Conservation (phyloP, 306 rosid species). For the Pueraria montana region DNA sequence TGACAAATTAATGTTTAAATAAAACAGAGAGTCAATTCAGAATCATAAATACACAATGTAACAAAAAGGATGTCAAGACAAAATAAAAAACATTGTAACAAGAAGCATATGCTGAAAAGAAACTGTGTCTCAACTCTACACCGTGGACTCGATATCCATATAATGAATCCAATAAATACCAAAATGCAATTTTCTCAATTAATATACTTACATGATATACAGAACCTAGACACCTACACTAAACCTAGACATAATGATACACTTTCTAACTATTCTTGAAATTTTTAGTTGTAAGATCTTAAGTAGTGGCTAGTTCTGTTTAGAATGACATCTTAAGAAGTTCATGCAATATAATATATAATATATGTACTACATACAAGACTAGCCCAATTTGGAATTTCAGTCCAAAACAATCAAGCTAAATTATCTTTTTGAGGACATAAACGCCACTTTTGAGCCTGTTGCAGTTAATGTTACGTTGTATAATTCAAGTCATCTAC, state of each 20-base stretch:
- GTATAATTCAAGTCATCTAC: constrained; percentile 33
- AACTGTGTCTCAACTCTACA: constrained; percentile 12
- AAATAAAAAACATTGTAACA: neutral
- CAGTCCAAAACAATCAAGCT: constrained; percentile 16
- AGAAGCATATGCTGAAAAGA: constrained; percentile 17
- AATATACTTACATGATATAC: constrained; percentile 15
- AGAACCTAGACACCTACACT: neutral
- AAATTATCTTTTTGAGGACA: constrained; percentile 6
- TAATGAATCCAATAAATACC: constrained; percentile 14
- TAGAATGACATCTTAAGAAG: constrained; percentile 20
- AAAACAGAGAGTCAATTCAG: constrained; percentile 26
- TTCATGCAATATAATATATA: neutral
- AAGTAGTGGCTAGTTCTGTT: neutral
- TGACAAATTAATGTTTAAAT: constrained; percentile 50
- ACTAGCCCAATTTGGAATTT: constrained; percentile 5
- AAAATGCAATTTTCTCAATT: constrained; percentile 7
- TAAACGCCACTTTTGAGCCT: neutral
- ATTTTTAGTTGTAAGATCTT: neutral
- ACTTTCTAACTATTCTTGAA: neutral
- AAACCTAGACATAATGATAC: neutral
- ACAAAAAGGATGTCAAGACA: constrained; percentile 41
- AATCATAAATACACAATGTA: constrained; percentile 43
- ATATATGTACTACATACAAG: constrained; percentile 6
- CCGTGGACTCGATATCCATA: neutral
- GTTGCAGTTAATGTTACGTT: constrained; percentile 6